Base-by-base conservation (phyloP, 192 early-diverging fungal species). In the Entomortierella lignicola region DNA sequence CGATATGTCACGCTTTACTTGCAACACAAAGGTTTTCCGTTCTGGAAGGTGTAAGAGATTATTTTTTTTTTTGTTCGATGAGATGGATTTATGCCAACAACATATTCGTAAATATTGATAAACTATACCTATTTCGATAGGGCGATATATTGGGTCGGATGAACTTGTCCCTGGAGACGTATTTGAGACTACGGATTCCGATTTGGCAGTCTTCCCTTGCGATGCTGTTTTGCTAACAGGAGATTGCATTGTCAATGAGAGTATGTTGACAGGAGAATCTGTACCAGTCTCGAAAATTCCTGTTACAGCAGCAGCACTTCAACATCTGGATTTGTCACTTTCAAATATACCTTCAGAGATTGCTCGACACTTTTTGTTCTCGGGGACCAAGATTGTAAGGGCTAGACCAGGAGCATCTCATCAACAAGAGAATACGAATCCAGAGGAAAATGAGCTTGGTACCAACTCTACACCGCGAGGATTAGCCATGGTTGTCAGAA, bases 251-350 rank as follows among this genome's bases (percentile, higher is more conserved):
- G 91, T 98, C 37, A 99, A 98, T 85, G 98, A 99, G 83, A 93
- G 89, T 72, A 97, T 99, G 96, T 86, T 99, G 17, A 99, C 98
- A 0, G 98, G 98, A 55, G 98, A 99, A 75, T 95, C 94, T 43
- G 86, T 98, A 3, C 97, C 97, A 0, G 95, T 99, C 20, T 94
- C 94, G 29, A 99, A 99, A 74, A 83, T 85, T 1, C 92, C 97
- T 0, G 90, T 97, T 17, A 87, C 85, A 5, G 90, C 89, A 41
- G 63, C 64, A 2, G 89, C 92, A 5, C 72, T 95, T 39, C 77
- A 81, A 20, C 75, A 82, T 20, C 25, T 96, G 67, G 91, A 95
- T 73, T 77, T 95, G 21, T 90, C 89, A 21, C 85, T 89, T 32
- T 90, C 92, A 0, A 89, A 91, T 30, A 90, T 93, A 58, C 91